phyloP scores from a whole-genome alignment of 2,329 filamentous ascomycete genomes.

The Sclerotinia nivalis region DNA sequence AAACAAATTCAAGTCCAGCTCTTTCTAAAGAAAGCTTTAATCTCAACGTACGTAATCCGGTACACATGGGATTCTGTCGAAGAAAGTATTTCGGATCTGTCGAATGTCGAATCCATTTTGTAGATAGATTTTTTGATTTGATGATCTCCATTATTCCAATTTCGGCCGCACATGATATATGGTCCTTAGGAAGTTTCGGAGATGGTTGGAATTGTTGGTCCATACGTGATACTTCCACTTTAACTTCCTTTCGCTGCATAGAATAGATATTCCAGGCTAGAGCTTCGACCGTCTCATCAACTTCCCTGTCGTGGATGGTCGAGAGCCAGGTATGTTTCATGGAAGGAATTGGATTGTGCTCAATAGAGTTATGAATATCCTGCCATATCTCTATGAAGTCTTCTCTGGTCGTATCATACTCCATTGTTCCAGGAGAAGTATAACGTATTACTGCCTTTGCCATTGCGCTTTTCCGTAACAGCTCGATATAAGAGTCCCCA shows the following conservation, averaged over 20 bases:
- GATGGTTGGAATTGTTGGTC: not conserved
- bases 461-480: not conserved
- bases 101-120: not conserved
- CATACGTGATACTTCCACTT: not conserved
- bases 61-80: not conserved
- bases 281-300: not conserved
- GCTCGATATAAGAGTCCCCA: not conserved
- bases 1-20: conserved; percentile 4
- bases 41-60: not conserved
- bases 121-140: not conserved
- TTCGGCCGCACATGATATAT: not conserved
- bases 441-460: not conserved
- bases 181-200: not conserved
- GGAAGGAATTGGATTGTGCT: not conserved
- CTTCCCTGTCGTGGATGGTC: not conserved
- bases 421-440: conserved; percentile 7
- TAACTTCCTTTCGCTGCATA: not conserved
- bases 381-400: conserved; percentile 1
- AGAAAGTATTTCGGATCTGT: not conserved
- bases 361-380: not conserved
- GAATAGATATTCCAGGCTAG: not conserved
- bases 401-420: conserved; percentile 1
- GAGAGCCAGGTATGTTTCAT: not conserved
- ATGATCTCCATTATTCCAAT: not conserved
- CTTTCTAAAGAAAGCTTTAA: not conserved